Evolutionary conservation across 345 rosid genomes (phyloP).

Genomic region (Populus davidiana): DNA sequence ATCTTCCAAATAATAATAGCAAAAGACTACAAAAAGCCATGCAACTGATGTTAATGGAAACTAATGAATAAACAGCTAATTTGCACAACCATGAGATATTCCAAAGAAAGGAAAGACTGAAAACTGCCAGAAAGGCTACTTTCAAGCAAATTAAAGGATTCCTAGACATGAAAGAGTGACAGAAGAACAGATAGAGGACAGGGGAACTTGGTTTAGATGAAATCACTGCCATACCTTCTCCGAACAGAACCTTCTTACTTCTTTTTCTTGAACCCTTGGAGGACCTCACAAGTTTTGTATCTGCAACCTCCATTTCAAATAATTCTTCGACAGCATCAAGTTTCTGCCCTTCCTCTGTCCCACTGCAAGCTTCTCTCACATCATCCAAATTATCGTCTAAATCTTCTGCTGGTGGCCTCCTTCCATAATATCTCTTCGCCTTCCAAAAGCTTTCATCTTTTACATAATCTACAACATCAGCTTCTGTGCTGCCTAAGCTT

Average conservation of each 20-base stretch:
- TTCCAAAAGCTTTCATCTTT: slow-evolving; percentile 40
- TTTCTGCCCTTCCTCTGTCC: slow-evolving; percentile 69
- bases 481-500: slow-evolving; percentile 76
- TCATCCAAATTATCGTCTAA: slow-evolving; percentile 57
- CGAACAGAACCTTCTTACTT: slow-evolving; percentile 42
- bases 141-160: background rate
- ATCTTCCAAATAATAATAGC: background rate
- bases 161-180: background rate
- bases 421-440: slow-evolving; percentile 43
- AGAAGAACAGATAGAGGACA: background rate
- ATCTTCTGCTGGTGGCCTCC: slow-evolving; percentile 41
- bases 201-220: background rate
- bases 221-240: slow-evolving; percentile 52
- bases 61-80: background rate
- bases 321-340: slow-evolving; percentile 41
- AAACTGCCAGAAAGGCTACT: background rate
- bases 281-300: slow-evolving; percentile 32
- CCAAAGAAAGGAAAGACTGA: background rate
- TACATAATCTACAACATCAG: slow-evolving; percentile 49
- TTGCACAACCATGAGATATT: background rate
- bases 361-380: slow-evolving; percentile 78
- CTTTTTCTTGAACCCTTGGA: slow-evolving; percentile 25
- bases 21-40: background rate
- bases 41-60: slow-evolving; percentile 5
- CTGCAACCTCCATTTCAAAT: slow-evolving; percentile 32